Evolutionary conservation across 768 basidiomycete species (phyloP).

Genomic region (Boletellus emodensis): DNA sequence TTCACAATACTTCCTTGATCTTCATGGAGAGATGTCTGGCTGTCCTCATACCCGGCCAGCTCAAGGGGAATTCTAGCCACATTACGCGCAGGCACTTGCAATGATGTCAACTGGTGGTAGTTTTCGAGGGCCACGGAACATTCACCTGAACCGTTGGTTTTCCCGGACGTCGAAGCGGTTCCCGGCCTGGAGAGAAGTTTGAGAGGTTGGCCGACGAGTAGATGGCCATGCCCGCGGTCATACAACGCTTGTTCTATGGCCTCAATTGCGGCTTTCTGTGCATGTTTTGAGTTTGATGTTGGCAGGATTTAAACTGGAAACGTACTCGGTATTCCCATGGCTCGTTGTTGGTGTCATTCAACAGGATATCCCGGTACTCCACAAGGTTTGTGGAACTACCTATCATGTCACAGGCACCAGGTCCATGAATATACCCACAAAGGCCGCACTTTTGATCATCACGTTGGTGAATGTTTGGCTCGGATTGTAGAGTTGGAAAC

Average conservation of each 20-base stretch:
- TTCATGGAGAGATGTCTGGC: neutral
- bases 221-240: conserved; percentile 48
- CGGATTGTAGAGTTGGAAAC: conserved; percentile 1
- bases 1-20: neutral
- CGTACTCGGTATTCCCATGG: conserved; percentile 59
- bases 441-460: conserved; percentile 48
- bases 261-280: conserved; percentile 58
- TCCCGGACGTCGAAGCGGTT: conserved; percentile 12
- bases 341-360: conserved; percentile 63
- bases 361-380: conserved; percentile 64
- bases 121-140: neutral
- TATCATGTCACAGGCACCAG: conserved; percentile 58
- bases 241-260: conserved; percentile 66
- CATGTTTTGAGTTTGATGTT: conserved; percentile 6
- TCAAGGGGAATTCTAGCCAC: neutral
- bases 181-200: conserved; percentile 43
- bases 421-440: conserved; percentile 53
- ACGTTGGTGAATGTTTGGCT: neutral
- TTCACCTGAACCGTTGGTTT: conserved; percentile 2
- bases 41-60: neutral
- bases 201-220: conserved; percentile 64
- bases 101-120: neutral
- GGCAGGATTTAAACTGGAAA: conserved; percentile 15
- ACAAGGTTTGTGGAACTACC: conserved; percentile 61
- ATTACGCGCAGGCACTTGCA: neutral